phyloP scores from a whole-genome alignment of 2,329 filamentous ascomycete genomes.

The Daldinia sp. region DNA sequence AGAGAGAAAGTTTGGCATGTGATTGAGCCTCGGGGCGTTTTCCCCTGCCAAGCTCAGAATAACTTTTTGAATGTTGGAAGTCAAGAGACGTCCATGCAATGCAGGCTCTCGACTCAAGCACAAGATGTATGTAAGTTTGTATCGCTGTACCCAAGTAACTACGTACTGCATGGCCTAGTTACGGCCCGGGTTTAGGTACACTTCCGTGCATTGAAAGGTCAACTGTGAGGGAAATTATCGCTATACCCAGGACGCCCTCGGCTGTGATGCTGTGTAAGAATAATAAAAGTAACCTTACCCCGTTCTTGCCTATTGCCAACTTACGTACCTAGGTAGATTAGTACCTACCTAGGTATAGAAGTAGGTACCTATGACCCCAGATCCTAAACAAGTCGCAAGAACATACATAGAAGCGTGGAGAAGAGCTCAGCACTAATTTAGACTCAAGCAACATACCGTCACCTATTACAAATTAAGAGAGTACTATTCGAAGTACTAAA shows the following conservation, averaged over 20 bases:
- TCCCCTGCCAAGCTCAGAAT: slow-evolving; percentile 34
- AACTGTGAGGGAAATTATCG: background rate
- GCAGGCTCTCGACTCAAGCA: slow-evolving; percentile 26
- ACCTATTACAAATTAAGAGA: background rate
- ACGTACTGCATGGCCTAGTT: background rate
- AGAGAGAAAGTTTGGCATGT: slow-evolving; percentile 37
- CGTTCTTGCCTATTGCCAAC: background rate
- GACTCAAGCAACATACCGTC: background rate
- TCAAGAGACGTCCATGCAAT: slow-evolving; percentile 29
- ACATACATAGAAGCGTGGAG: background rate
- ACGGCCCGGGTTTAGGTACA: no score
- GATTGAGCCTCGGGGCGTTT: slow-evolving; percentile 36
- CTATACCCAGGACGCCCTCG: background rate
- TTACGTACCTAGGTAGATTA: background rate
- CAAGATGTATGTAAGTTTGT: background rate
- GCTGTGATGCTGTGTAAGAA: background rate
- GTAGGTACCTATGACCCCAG: background rate
- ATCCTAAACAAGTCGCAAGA: background rate
- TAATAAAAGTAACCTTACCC: background rate
- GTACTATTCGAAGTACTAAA: background rate
- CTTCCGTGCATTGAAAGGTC: background rate
- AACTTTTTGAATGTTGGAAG: slow-evolving; percentile 18
- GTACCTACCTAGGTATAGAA: background rate
- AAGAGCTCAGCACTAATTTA: slow-evolving; percentile 4
- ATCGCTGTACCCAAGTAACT: background rate